These are phyloP conservation scores for Polygonum maritimum DNA, from an alignment of 148 eudicot genomes.

Conservation along the genomic window DNA sequence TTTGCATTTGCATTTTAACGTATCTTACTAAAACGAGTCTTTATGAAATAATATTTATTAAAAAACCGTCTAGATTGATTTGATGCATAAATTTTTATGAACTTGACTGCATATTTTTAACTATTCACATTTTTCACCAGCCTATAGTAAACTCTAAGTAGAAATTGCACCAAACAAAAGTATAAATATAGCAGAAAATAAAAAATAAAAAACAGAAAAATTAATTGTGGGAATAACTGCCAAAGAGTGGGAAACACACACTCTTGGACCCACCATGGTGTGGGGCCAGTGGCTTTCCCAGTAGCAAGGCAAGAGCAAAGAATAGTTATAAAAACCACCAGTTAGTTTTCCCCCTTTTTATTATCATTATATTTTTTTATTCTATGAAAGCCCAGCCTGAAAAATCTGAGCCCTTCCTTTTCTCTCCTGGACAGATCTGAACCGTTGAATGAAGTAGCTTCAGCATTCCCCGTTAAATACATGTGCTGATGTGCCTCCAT, in stretches of 20 bases:
- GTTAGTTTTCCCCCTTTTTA: background rate
- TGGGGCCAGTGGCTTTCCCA: slow-evolving; percentile 1
- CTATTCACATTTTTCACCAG: background rate
- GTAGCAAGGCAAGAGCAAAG: slow-evolving; percentile 11
- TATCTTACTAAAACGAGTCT: background rate
- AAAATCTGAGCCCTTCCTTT: slow-evolving; percentile 1
- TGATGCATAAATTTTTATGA: background rate
- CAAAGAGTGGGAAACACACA: slow-evolving; percentile 12
- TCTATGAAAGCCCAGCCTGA: background rate
- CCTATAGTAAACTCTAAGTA: background rate
- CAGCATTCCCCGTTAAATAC: background rate
- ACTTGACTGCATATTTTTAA: background rate
- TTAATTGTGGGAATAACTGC: slow-evolving; percentile 1
- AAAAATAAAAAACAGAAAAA: background rate
- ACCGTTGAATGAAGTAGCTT: background rate
- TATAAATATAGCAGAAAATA: background rate
- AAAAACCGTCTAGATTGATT: background rate
- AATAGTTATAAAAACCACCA: slow-evolving; percentile 8
- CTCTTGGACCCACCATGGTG: slow-evolving; percentile 8
- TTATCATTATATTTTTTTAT: background rate
- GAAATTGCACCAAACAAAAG: background rate
- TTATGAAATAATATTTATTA: too few species aligned
- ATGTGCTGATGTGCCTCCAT: slow-evolving; percentile 7
- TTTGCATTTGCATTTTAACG: background rate
- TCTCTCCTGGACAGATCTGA: background rate